Conservation (phyloP, 768 basidiomycete species). For the Pholiota conissans region DNA sequence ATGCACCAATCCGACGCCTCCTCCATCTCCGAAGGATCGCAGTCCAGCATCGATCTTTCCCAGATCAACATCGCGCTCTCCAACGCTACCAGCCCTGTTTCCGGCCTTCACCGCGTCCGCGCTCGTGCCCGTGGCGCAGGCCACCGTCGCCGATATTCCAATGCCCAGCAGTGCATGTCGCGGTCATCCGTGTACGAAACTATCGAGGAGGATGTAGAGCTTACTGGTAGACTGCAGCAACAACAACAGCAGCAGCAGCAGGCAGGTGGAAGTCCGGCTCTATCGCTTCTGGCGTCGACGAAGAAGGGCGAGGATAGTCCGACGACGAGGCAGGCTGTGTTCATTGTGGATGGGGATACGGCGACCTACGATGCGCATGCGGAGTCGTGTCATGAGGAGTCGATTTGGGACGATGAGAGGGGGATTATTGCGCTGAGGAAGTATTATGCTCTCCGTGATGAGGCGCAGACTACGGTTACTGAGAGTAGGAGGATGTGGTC, state of each 20-base stretch:
- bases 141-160: constrained; percentile 70
- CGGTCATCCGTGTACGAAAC: constrained; percentile 77
- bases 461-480: constrained; percentile 62
- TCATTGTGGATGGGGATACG: constrained; percentile 58
- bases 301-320: constrained; percentile 29
- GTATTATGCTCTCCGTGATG: constrained; percentile 69
- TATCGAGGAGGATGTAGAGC: constrained; percentile 68
- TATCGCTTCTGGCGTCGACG: constrained; percentile 11
- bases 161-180: constrained; percentile 48
- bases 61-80: constrained; percentile 58
- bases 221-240: constrained; percentile 9
- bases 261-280: constrained; percentile 7
- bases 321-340: constrained; percentile 42
- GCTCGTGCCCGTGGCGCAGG: constrained; percentile 61
- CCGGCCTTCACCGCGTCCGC: constrained; percentile 44
- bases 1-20: constrained; percentile 63
- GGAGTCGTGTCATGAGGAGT: constrained; percentile 37
- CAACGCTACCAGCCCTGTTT: constrained; percentile 51
- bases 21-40: constrained; percentile 68
- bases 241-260: neutral
- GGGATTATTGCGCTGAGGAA: constrained; percentile 63
- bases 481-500: constrained; percentile 68
- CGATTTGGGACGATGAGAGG: constrained; percentile 67
- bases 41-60: constrained; percentile 75
- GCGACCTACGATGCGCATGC: constrained; percentile 33